Evolutionary conservation across 257 asterid genomes (phyloP).

Genomic region (Solanum lycopersicoides): DNA sequence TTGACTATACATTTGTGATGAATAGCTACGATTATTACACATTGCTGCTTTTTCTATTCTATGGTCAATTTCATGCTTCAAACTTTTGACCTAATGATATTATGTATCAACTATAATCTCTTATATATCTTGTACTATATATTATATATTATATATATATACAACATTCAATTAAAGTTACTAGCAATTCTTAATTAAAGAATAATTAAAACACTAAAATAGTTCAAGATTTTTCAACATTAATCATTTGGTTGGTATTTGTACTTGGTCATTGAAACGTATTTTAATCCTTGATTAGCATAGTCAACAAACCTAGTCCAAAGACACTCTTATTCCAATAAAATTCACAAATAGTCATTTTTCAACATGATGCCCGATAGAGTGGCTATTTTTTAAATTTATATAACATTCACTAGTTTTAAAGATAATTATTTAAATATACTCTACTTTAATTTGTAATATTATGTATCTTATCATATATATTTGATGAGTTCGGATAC

Average conservation of each 20-base stretch:
- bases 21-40: not conserved
- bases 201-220: not conserved
- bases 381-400: not conserved
- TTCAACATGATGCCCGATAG: not conserved
- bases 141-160: not conserved
- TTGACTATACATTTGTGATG: not conserved
- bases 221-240: not conserved
- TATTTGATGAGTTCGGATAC: no score
- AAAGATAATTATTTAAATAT: no score
- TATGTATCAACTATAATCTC: not conserved
- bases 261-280: not conserved
- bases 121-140: not conserved
- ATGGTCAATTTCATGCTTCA: not conserved
- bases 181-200: not conserved
- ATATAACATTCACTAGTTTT: no score
- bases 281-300: not conserved
- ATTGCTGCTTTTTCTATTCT: not conserved
- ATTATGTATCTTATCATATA: not conserved
- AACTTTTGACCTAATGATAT: conserved; percentile 1
- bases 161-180: not conserved
- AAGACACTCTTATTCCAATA: not conserved
- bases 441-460: no score
- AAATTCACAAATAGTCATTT: not conserved
- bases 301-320: not conserved
- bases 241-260: not conserved